Evolutionary conservation across 2,329 filamentous ascomycete genomes (phyloP).

Genomic region (Dothistroma pini): DNA sequence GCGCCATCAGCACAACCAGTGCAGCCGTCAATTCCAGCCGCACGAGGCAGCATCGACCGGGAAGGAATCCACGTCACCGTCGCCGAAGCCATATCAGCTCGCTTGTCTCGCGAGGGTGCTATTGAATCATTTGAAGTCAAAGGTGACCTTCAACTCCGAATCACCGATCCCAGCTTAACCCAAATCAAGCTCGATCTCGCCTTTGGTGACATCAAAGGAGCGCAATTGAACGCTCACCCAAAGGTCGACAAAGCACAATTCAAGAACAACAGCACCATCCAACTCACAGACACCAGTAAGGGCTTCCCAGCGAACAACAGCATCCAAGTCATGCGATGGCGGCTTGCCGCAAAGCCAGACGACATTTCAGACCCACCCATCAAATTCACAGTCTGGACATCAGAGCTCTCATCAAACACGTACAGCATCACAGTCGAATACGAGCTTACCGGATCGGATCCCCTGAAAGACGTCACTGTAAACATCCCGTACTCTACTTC

Average conservation of each 20-base stretch:
- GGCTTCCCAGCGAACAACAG: slow-evolving; percentile 94
- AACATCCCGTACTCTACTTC: slow-evolving; percentile 80
- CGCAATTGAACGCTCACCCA: slow-evolving; percentile 91
- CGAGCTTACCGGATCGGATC: slow-evolving; percentile 77
- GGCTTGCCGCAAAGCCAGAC: slow-evolving; percentile 74
- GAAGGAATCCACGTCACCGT: slow-evolving; percentile 86
- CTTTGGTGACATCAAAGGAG: slow-evolving; percentile 73
- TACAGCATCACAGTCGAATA: slow-evolving; percentile 95
- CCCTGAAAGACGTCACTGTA: slow-evolving; percentile 79
- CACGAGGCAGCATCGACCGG: slow-evolving; percentile 66
- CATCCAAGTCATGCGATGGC: slow-evolving; percentile 91
- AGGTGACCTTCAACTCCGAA: slow-evolving; percentile 86
- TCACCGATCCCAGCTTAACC: slow-evolving; percentile 81
- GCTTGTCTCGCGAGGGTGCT: slow-evolving; percentile 80
- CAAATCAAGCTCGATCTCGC: slow-evolving; percentile 84
- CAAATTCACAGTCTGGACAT: slow-evolving; percentile 97
- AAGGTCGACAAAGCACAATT: slow-evolving; percentile 92
- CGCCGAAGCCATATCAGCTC: slow-evolving; percentile 85
- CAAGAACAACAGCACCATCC: slow-evolving; percentile 75
- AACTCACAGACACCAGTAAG: slow-evolving; percentile 81
- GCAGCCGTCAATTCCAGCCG: slow-evolving; percentile 48
- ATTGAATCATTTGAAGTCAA: slow-evolving; percentile 84
- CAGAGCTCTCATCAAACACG: slow-evolving; percentile 73
- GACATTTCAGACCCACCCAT: slow-evolving; percentile 81
- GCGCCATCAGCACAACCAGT: slow-evolving; percentile 50